Percentiles rank a stretch among this genome's conserved stretches.
Evolutionary conservation across 495 filamentous ascomycete genomes (phyloP).

Genomic region (Penicillium alfredii): DNA sequence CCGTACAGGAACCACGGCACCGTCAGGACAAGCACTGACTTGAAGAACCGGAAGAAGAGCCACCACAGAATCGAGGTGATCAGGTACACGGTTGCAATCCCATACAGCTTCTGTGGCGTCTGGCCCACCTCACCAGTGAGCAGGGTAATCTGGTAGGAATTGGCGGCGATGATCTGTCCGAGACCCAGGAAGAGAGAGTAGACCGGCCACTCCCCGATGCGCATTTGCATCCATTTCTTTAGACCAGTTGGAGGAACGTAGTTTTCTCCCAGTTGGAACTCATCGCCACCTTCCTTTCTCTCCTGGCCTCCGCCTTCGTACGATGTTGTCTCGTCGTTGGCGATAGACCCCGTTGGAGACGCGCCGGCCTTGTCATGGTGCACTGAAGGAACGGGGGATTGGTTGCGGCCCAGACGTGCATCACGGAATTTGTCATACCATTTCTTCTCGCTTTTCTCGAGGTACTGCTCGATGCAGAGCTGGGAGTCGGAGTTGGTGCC

Average conservation of each 20-base stretch:
- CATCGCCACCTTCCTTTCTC: conserved; percentile 28
- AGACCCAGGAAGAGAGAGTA: conserved; percentile 63
- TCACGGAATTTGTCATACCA: conserved; percentile 61
- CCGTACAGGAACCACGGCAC: conserved; percentile 61
- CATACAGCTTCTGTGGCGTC: conserved; percentile 58
- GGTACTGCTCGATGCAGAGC: conserved; percentile 62
- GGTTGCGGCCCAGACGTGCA: conserved; percentile 47
- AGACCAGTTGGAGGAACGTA: conserved; percentile 64
- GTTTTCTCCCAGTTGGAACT: conserved; percentile 58
- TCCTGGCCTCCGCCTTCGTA: conserved; percentile 31
- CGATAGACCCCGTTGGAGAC: conserved; percentile 33
- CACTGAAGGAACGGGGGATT: conserved; percentile 40
- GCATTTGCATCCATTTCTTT: conserved; percentile 47
- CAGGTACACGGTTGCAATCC: conserved; percentile 59
- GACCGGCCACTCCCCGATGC: conserved; percentile 60
- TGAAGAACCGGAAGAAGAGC: conserved; percentile 55
- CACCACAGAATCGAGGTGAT: conserved; percentile 60
- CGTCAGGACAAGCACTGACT: conserved; percentile 55
- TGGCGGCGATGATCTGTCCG: conserved; percentile 65
- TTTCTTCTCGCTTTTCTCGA: conserved; percentile 64
- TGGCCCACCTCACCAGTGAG: conserved; percentile 60
- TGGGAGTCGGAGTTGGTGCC: conserved; percentile 52
- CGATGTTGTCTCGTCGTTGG: conserved; percentile 33
- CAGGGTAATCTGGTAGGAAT: conserved; percentile 68
- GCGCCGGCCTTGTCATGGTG: conserved; percentile 28